Conservation (phyloP, 768 basidiomycete genomes). For the Collybia sp. region DNA sequence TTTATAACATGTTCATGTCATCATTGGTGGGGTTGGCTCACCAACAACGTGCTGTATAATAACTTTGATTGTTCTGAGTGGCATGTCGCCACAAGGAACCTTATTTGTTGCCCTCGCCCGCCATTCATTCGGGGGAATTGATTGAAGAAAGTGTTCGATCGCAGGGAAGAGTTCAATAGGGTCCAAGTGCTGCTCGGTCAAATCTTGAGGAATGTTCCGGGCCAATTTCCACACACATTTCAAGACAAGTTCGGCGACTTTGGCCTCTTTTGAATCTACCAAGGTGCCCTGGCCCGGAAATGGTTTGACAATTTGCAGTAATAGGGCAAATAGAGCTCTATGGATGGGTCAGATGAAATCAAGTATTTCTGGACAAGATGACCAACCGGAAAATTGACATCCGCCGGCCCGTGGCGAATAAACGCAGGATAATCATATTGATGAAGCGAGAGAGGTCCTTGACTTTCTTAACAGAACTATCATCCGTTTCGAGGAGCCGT, state of each 20-base stretch:
- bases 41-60: conserved; percentile 97
- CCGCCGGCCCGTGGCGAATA: conserved; percentile 86
- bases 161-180: conserved; percentile 88
- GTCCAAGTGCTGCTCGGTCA: conserved; percentile 74
- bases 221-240: conserved; percentile 99
- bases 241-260: conserved; percentile 87
- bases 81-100: conserved; percentile 97
- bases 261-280: conserved; percentile 75
- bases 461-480: conserved; percentile 74
- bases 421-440: conserved; percentile 94
- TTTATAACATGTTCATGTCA: conserved; percentile 1
- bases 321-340: conserved; percentile 75
- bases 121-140: conserved; percentile 95
- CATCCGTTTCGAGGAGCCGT: conserved; percentile 91
- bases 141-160: conserved; percentile 91
- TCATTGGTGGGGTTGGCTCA: conserved; percentile 36
- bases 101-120: conserved; percentile 85
- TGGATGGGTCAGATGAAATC: conserved; percentile 6
- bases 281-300: conserved; percentile 72
- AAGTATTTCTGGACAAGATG: neutral
- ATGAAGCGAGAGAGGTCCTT: conserved; percentile 95
- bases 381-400: conserved; percentile 89
- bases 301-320: conserved; percentile 80
- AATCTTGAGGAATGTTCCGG: conserved; percentile 88
- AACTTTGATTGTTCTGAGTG: conserved; percentile 94